phyloP scores from a whole-genome alignment of 106 monocot genomes.

The Allium sativum region DNA sequence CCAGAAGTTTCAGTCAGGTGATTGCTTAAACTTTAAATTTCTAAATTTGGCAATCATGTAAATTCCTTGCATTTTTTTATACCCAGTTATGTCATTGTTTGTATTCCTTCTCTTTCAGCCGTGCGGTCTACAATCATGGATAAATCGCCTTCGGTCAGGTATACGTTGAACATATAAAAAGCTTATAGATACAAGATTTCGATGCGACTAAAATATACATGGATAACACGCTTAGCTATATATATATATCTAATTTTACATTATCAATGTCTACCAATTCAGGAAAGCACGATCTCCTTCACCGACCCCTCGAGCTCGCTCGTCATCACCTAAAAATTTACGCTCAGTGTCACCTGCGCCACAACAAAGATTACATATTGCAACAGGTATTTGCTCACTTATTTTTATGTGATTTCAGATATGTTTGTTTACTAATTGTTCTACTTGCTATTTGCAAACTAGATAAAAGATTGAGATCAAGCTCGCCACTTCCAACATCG shows the following conservation, averaged over 20 bases:
- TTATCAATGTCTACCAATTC: background rate
- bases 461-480: conserved; percentile 37
- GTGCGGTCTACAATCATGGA: conserved; percentile 30
- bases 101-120: conserved; percentile 13
- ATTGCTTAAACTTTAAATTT: background rate
- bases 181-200: background rate
- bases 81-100: background rate
- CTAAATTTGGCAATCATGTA: too few relatives aligned
- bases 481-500: conserved; percentile 35
- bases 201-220: background rate
- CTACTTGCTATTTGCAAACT: conserved; percentile 9
- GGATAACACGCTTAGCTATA: too few relatives aligned
- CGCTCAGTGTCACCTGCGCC: conserved; percentile 40
- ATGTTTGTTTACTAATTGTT: background rate
- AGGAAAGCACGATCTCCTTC: conserved; percentile 30
- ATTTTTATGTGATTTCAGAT: too few relatives aligned
- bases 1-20: conserved; percentile 35
- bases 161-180: background rate
- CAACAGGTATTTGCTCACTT: conserved; percentile 12
- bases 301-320: conserved; percentile 31
- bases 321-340: conserved; percentile 43
- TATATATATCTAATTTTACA: too few relatives aligned
- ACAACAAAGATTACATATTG: conserved; percentile 13
- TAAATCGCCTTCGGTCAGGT: conserved; percentile 58
- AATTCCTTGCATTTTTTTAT: too few relatives aligned